Base-by-base conservation (phyloP, 1,284 basidiomycete species). In the Ustilago loliicola region DNA sequence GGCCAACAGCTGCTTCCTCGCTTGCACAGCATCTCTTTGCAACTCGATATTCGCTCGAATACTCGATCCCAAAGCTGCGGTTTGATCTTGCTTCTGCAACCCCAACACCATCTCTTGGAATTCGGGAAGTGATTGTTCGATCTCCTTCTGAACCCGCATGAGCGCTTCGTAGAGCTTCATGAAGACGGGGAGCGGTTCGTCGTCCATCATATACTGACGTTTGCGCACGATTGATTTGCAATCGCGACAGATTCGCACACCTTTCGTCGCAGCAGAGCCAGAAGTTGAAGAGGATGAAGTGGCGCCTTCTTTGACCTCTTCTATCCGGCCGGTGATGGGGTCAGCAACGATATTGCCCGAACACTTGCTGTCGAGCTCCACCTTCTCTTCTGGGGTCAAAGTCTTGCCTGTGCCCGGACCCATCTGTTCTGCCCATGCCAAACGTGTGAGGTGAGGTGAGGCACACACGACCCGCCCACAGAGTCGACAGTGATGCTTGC, bases 401-500 rank as follows among this genome's bases (percentile, higher is more conserved):
- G 40, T 25, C 52, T 77, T 71, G 53, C 70, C 70, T n/a, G 69
- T 68, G n/a, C 64, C 54, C 11, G 65, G 34, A 11, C 51, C 67
- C 57, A 78, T 57, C 15, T 68, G 68, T n/a, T 71, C 66, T 11
- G 72, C 70, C 75, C 68, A 75, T 11, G 65, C 61, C 30, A 67
- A 36, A 0, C 67, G 61, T 7, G 71, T 63, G 2, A 87, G 94
- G 1, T 92, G 89, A 0, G 95, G 95, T 2, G 97, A 89, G 0
- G 96, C 93, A 84, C 96, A 99, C 3, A 98, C 91, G 52, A 98
- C 93, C 47, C 92, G 90, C 0, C 96, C 96, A 80, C 96, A 99
- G 7, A 98, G 88, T 10, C 97, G 91, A 87, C 96, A 99, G 85
- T 99, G 96, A 81, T 99, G 96, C 87, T 97, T 97, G 19, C 96